Evolutionary conservation across 441 rosid species (phyloP), one percentile per base, ranked within the genome.

Genomic region (Populus hybrid): DNA sequence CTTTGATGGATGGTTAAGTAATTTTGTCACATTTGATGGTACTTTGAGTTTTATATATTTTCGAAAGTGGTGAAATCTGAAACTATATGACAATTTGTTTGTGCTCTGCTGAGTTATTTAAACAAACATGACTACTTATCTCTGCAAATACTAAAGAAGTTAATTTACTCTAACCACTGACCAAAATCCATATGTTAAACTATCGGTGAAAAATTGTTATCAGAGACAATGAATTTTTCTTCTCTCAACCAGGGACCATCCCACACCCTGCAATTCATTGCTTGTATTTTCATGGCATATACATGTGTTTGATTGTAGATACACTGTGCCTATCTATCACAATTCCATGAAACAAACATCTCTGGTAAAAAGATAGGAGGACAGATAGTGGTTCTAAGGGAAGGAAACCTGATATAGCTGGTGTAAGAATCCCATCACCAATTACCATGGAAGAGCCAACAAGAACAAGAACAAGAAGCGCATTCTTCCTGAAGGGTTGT

Each of bases 401-500:
- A 46, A 46, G 74, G 10, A 69, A 83, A 90, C 97, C 96, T 50
- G 98, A 94, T 78, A 94, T 94, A 65, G 98, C 97, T 66, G 98
- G 98, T 70, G 98, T 92, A 30, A 94, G 91, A 79, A 92, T 92
- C 67, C 97, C 98, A 84, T 92, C 98, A 70, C 98, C 95, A 35
- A 91, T 91, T 84, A 92, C 88, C 97, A 91, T 94, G 87, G 94
- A 94, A 75, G 93, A 88, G 40, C 95, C 97, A 24, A 92, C 85
- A 75, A 94, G 92, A 84, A 92, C 98, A 65, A 87, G 79, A 74
- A 88, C 61, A 6, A 91, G 91, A 79, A 94, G 90, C 0, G 86
- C 88, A 72, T 78, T 92, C 85, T 90, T 94, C 81, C 95, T 84
- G 23, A 77, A 88, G 8, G 82, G n/a, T 67, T 77, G 70, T 76